Percentiles rank a stretch among this genome's conserved stretches.
Evolutionary conservation across 2,329 filamentous ascomycete genomes (phyloP).

Genomic region (Paracamarosporium sp.): DNA sequence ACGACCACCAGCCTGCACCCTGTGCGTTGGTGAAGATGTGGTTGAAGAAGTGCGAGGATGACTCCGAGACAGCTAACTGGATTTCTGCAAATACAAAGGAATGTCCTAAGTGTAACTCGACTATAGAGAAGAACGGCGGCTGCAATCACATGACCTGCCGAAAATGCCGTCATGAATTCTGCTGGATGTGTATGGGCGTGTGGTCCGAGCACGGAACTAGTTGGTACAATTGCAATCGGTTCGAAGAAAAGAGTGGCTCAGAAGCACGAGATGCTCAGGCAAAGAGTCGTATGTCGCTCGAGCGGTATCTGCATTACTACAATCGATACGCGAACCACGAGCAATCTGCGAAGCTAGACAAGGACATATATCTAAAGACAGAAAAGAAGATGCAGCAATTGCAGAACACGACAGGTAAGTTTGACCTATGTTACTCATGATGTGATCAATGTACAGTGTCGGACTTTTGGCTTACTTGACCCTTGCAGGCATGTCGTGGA

Average conservation of each 20-base stretch:
- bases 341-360: conserved; percentile 94
- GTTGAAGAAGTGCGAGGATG: conserved; percentile 98
- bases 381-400: conserved; percentile 99
- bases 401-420: conserved; percentile 79
- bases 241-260: conserved; percentile 91
- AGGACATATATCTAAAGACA: conserved; percentile 93
- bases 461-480: background rate
- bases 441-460: background rate
- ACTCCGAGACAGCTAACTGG: conserved; percentile 98
- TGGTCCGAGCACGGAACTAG: conserved; percentile 99
- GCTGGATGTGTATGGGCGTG: conserved; percentile 99
- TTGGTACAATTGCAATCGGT: conserved; percentile 99
- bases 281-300: conserved; percentile 85
- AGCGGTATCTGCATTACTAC: conserved; percentile 98
- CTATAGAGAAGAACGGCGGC: conserved; percentile 98
- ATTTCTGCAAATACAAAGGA: conserved; percentile 99
- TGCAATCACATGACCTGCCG: conserved; percentile 98
- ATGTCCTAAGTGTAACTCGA: conserved; percentile 93
- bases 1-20: conserved; percentile 91
- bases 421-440: background rate
- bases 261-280: conserved; percentile 93
- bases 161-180: conserved; percentile 96
- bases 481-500: conserved; percentile 79
- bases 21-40: conserved; percentile 91
- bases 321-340: conserved; percentile 99